A percentile compares a stretch with the other conserved stretches of the same genome.
Conservation (phyloP, 2,329 filamentous ascomycete genomes). For the Thelonectria blattea region DNA sequence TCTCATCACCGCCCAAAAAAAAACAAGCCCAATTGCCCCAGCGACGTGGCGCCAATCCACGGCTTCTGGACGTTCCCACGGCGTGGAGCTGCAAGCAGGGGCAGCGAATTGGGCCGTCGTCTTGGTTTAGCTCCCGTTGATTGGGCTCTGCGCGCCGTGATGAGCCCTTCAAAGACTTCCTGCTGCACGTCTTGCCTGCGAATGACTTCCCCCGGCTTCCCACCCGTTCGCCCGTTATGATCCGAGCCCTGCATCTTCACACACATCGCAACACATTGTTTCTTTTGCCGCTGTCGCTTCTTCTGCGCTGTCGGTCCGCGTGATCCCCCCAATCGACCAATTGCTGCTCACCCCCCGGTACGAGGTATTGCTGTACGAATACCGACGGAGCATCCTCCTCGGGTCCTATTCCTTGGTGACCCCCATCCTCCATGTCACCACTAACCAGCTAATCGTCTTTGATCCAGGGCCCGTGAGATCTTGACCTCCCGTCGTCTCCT, state of each 20-base stretch:
- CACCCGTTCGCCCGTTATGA: constrained; percentile 43
- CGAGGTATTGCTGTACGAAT: too few species aligned
- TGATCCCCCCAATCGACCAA: constrained; percentile 24
- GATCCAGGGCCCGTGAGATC: constrained; percentile 31
- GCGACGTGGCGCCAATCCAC: constrained; percentile 39
- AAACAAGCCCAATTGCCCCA: constrained; percentile 36
- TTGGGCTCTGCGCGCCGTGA: too few species aligned
- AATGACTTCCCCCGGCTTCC: constrained; percentile 42
- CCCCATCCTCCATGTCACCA: constrained; percentile 7
- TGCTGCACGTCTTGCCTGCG: constrained; percentile 21
- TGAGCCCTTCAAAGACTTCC: neutral
- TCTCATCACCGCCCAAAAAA: constrained; percentile 9
- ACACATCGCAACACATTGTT: constrained; percentile 33
- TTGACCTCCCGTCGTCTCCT: constrained; percentile 22
- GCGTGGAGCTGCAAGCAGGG: constrained; percentile 34
- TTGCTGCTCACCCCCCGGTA: too few species aligned
- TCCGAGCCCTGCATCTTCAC: constrained; percentile 39
- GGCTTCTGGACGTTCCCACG: constrained; percentile 19
- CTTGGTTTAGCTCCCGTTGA: too few species aligned
- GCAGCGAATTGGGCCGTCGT: neutral
- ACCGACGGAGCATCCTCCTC: too few species aligned
- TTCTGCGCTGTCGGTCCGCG: constrained; percentile 36
- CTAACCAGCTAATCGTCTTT: constrained; percentile 14
- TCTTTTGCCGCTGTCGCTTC: constrained; percentile 25
- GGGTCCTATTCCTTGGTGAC: constrained; percentile 2